Percentiles rank a stretch among this genome's conserved stretches.
These are phyloP conservation scores for Croton setiger DNA, from an alignment of 441 rosid species.

Conservation along the genomic window DNA sequence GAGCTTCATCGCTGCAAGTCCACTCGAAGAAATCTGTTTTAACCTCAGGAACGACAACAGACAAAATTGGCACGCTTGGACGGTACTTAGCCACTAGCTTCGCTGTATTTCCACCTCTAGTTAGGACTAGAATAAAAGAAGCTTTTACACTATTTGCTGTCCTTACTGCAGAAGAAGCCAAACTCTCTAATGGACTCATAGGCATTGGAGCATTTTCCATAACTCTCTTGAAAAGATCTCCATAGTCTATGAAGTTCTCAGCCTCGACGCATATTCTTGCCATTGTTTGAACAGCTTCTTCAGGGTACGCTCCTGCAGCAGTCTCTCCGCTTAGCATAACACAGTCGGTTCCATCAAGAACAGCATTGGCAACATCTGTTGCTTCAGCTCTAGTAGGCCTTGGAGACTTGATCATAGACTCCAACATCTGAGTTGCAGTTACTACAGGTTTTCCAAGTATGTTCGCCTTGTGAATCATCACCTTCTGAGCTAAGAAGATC, in stretches of 20 bases:
- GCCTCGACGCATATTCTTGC: conserved; percentile 90
- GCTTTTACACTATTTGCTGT: conserved; percentile 77
- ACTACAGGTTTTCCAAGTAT: conserved; percentile 91
- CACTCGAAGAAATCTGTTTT: conserved; percentile 73
- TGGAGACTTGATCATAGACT: conserved; percentile 99
- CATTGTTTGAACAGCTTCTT: conserved; percentile 81
- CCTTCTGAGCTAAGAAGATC: conserved; percentile 94
- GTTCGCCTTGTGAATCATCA: conserved; percentile 89
- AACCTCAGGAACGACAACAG: conserved; percentile 82
- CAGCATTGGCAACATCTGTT: conserved; percentile 96
- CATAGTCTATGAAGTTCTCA: conserved; percentile 73
- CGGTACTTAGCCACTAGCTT: conserved; percentile 93
- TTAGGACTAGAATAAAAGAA: conserved; percentile 74
- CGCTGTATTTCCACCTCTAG: conserved; percentile 88
- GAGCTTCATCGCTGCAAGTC: conserved; percentile 81
- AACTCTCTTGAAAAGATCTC: conserved; percentile 69
- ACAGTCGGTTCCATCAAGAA: conserved; percentile 91
- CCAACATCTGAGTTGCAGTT: conserved; percentile 98
- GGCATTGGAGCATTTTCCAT: conserved; percentile 77
- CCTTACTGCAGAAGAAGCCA: conserved; percentile 89
- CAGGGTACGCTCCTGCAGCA: conserved; percentile 97
- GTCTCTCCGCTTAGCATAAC: conserved; percentile 99
- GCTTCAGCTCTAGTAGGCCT: conserved; percentile 98
- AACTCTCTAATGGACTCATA: conserved; percentile 90
- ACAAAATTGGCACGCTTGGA: conserved; percentile 79